Evolutionary conservation across 2,329 filamentous ascomycete species (phyloP).

Genomic region (Cercospora sp.): DNA sequence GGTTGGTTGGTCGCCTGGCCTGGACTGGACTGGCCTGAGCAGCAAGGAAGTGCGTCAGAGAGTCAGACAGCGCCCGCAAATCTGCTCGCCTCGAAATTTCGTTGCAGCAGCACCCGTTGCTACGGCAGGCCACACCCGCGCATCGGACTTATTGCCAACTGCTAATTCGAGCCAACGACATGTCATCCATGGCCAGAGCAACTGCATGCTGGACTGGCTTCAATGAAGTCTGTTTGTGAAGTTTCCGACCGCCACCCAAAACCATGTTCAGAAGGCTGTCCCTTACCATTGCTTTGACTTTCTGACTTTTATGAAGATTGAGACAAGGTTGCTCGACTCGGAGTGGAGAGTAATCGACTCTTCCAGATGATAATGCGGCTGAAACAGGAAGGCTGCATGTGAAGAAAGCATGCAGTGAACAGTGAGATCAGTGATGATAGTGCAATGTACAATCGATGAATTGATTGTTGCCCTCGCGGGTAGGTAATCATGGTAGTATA

Average conservation of each 20-base stretch:
- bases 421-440: background rate
- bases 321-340: background rate
- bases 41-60: background rate
- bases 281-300: background rate
- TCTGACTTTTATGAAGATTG: background rate
- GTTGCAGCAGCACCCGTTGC: background rate
- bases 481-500: background rate
- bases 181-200: conserved; percentile 13
- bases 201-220: background rate
- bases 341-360: background rate
- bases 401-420: background rate
- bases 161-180: conserved; percentile 12
- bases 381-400: background rate
- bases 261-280: background rate
- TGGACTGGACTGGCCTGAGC: background rate
- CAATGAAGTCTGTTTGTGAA: background rate
- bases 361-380: background rate
- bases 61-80: background rate
- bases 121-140: conserved; percentile 7
- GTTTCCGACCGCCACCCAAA: background rate
- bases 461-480: conserved; percentile 9
- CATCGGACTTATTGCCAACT: conserved; percentile 5
- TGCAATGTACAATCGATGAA: background rate
- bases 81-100: conserved; percentile 16
- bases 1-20: background rate